Evolutionary conservation across 2,329 filamentous ascomycete species (phyloP).

Genomic region (Fusarium sp.): DNA sequence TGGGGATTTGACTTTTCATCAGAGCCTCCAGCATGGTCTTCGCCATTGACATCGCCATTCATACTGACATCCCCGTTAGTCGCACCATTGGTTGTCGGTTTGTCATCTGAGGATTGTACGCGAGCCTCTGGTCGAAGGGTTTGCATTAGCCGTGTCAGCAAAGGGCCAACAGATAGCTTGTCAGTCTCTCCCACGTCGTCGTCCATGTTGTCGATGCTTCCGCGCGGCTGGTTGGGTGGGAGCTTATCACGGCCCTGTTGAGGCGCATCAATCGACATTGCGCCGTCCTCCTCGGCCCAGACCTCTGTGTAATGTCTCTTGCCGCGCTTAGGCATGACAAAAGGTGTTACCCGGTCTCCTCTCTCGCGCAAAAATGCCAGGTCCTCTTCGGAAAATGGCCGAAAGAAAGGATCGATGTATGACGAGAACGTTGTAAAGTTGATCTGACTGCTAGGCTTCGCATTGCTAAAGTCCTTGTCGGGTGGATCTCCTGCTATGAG

Average conservation of each 20-base stretch:
- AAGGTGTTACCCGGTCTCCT: conserved; percentile 82
- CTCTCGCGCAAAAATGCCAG: conserved; percentile 90
- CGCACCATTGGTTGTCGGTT: conserved; percentile 60
- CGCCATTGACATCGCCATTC: conserved; percentile 57
- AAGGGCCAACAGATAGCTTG: conserved; percentile 84
- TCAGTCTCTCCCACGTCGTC: conserved; percentile 90
- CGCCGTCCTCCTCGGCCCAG: conserved; percentile 93
- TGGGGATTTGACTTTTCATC: conserved; percentile 52
- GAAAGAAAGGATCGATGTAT: conserved; percentile 90
- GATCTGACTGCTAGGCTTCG: conserved; percentile 93
- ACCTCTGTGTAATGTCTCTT: conserved; percentile 86
- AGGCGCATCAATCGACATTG: conserved; percentile 74
- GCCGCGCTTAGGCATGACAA: conserved; percentile 84
- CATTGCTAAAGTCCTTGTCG: conserved; percentile 93
- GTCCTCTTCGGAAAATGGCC: conserved; percentile 90
- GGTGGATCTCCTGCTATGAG: conserved; percentile 88
- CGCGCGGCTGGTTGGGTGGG: conserved; percentile 81
- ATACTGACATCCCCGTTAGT: conserved; percentile 63
- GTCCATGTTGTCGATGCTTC: conserved; percentile 83
- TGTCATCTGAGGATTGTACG: conserved; percentile 63
- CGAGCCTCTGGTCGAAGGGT: conserved; percentile 80
- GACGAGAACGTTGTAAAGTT: conserved; percentile 92
- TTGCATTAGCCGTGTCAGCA: conserved; percentile 82
- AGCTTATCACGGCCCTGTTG: conserved; percentile 69
- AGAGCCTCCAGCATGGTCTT: conserved; percentile 46